phyloP scores from a whole-genome alignment of 371 early-diverging fungal genomes.

The Mortierella sp. region DNA sequence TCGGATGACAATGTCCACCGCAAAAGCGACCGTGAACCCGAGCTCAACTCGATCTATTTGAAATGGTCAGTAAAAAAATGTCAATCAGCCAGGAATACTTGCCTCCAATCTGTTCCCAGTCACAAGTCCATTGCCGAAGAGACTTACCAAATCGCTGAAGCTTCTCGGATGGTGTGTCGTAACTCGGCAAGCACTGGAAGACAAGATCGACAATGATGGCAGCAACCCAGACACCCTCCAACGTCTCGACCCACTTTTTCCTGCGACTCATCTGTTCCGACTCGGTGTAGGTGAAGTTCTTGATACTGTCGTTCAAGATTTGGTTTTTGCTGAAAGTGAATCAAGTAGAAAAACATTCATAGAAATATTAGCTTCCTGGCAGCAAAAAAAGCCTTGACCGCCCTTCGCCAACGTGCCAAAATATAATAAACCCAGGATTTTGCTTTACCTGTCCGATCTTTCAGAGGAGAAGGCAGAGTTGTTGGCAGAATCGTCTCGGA shows the following conservation, averaged over 20 bases:
- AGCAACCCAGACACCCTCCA: slow-evolving; percentile 65
- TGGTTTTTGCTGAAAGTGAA: slow-evolving; percentile 23
- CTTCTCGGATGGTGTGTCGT: slow-evolving; percentile 55
- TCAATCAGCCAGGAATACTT: neutral
- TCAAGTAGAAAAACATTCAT: too few relatives aligned
- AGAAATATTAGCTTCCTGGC: neutral
- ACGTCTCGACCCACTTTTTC: slow-evolving; percentile 34
- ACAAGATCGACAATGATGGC: slow-evolving; percentile 66
- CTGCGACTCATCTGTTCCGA: slow-evolving; percentile 16
- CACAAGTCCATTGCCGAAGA: neutral
- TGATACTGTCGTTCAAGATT: slow-evolving; percentile 34
- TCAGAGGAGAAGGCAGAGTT: slow-evolving; percentile 74
- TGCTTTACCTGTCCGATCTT: slow-evolving; percentile 11
- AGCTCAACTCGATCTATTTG: slow-evolving; percentile 62
- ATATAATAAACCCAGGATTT: neutral
- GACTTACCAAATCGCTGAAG: slow-evolving; percentile 55
- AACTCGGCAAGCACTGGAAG: slow-evolving; percentile 67
- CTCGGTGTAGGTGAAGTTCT: slow-evolving; percentile 32
- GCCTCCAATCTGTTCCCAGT: neutral
- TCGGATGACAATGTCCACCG: slow-evolving; percentile 67
- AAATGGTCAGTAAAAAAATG: neutral
- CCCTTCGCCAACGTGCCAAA: neutral
- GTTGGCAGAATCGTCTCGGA: slow-evolving; percentile 72
- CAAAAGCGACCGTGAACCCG: slow-evolving; percentile 67
- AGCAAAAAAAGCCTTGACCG: neutral